Conservation (phyloP, 2,329 filamentous ascomycete species). For the Hymenoscyphus repandus region DNA sequence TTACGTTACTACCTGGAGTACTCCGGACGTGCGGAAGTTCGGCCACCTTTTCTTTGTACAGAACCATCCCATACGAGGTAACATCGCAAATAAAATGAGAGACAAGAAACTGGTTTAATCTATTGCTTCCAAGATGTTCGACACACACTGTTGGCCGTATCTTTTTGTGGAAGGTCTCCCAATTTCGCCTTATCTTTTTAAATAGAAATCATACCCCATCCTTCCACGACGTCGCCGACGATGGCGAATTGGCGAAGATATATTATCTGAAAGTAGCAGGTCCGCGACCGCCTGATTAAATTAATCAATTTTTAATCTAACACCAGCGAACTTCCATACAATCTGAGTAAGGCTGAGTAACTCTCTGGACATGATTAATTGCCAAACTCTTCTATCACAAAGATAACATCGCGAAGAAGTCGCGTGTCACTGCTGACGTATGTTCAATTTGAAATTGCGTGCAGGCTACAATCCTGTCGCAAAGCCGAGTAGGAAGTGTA, state of each 20-base stretch:
- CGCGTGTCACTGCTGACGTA: neutral
- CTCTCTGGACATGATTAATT: neutral
- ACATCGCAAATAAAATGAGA: constrained; percentile 1
- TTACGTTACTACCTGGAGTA: neutral
- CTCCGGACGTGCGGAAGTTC: neutral
- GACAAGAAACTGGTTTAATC: neutral
- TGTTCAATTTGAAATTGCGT: neutral
- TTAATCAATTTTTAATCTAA: constrained; percentile 8
- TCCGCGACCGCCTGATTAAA: neutral
- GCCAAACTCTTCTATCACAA: neutral
- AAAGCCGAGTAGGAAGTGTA: neutral
- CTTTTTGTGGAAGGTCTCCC: neutral
- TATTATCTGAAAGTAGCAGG: constrained; percentile 3
- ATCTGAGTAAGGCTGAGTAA: constrained; percentile 4
- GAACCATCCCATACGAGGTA: constrained; percentile 1
- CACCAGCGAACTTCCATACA: neutral
- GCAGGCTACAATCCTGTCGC: neutral
- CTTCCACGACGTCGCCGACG: neutral
- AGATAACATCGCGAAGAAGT: neutral
- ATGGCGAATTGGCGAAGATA: neutral
- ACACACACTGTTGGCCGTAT: neutral
- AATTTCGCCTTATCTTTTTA: neutral
- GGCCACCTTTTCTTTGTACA: neutral
- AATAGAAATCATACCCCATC: neutral
- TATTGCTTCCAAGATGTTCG: neutral